Evolutionary conservation across 139 green algal species (phyloP).

Genomic region (Chlorokybus atmophyticus): DNA sequence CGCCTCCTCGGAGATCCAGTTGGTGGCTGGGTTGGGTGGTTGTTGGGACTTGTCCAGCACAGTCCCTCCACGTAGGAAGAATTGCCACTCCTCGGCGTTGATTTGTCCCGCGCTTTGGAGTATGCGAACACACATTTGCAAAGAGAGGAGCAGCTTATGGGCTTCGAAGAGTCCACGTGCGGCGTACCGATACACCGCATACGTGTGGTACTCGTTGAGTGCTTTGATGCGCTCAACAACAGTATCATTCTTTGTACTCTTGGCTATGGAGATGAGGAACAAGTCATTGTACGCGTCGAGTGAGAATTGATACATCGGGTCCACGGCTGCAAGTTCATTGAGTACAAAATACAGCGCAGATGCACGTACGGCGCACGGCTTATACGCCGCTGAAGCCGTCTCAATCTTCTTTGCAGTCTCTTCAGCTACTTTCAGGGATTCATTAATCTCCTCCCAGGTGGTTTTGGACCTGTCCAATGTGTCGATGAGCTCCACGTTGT

Average conservation of each 20-base stretch:
- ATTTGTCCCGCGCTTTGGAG: slow-evolving; percentile 41
- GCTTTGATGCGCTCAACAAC: slow-evolving; percentile 53
- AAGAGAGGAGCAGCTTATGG: slow-evolving; percentile 76
- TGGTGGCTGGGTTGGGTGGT: slow-evolving; percentile 42
- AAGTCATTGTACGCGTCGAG: slow-evolving; percentile 69
- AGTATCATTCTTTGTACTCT: slow-evolving; percentile 7
- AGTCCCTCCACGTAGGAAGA: slow-evolving; percentile 58
- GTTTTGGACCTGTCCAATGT: slow-evolving; percentile 62
- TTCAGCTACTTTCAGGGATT: slow-evolving; percentile 47
- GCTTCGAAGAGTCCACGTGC: slow-evolving; percentile 62
- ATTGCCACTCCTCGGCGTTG: slow-evolving; percentile 66
- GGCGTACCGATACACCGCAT: slow-evolving; percentile 62
- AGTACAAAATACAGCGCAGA: slow-evolving; percentile 67
- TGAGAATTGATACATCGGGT: slow-evolving; percentile 83
- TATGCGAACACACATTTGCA: slow-evolving; percentile 71
- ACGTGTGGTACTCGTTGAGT: slow-evolving; percentile 75
- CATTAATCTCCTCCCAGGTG: slow-evolving; percentile 63
- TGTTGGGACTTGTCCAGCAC: slow-evolving; percentile 56
- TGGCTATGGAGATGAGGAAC: slow-evolving; percentile 45
- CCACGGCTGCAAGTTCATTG: slow-evolving; percentile 55
- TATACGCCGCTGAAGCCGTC: slow-evolving; percentile 44
- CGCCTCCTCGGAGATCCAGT: slow-evolving; percentile 55
- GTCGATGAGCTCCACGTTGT: slow-evolving; percentile 72
- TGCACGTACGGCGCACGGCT: slow-evolving; percentile 47
- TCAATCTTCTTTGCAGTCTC: slow-evolving; percentile 62